Base-by-base conservation (phyloP, 2,329 filamentous ascomycete species). In the Trichoderma koningii region DNA sequence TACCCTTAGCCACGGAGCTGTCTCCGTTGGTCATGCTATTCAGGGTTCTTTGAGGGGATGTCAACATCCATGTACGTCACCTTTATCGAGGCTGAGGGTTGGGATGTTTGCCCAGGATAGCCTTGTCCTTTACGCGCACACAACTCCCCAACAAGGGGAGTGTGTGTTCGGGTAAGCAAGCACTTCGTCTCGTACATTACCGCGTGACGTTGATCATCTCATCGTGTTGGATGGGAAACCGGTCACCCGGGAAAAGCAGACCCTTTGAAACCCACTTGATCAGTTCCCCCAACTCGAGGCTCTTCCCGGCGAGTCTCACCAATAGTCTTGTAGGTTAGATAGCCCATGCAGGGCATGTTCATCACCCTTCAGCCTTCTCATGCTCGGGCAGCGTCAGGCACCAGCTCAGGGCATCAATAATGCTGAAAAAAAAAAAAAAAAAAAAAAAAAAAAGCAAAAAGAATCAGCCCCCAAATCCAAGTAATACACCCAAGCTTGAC, bases 71-170 rank as follows among this genome's bases (percentile, higher is more conserved):
- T 52, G 57, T 61, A 61, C 47, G 47, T 61, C 57, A 51, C 28
- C 34, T 50, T 41, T 28, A 44, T 52, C 47, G 42, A 50, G 41
- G 57, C 57, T 52, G 57, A 61, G 23, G 26, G 26, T 7, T 44
- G 28, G 41, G 6, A 30, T 23, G 14, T 12, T 14, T 52, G 14
- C 5, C 57, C 23, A 44, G 48, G 48, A 52, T 44, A 61, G 48
- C 57, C 57, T 61, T 44, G 57, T 19, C 17, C 14, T 61, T 61
- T 45, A 61, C 14, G 48, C 47, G 12, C 57, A 61, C 48, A 61
- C 48, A 61, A 30, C 38, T 15, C 34, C 34, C 30, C 17, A 52
- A 21, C n/a, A 61, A 30, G 17, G 17, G 53, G 38, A 56, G 23
- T 45, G n/a, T 9, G 17, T 45, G n/a, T 9, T 38, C 34, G 34